Evolutionary conservation across 495 filamentous ascomycete species (phyloP).

Genomic region (Penicillium argentinense): DNA sequence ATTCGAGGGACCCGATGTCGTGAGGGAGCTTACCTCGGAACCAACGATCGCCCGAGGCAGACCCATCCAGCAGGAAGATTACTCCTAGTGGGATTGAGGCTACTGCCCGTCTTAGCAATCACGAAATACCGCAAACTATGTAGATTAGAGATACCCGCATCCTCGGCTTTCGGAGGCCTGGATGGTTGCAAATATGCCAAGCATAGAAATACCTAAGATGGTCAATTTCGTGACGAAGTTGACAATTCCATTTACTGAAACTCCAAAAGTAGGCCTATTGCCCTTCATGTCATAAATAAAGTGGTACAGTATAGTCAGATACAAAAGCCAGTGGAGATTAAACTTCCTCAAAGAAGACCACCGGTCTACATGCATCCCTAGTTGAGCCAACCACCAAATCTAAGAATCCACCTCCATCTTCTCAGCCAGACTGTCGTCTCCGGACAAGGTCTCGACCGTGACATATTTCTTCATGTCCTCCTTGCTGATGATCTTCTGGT

Average conservation of each 20-base stretch:
- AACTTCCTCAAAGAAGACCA: conserved; percentile 15
- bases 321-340: conserved; percentile 22
- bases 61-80: not conserved
- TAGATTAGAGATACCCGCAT: no score
- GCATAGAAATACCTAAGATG: no score
- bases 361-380: conserved; percentile 9
- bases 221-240: conserved; percentile 6
- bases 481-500: conserved; percentile 89
- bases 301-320: conserved; percentile 11
- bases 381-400: conserved; percentile 1
- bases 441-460: conserved; percentile 78
- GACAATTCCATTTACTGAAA: conserved; percentile 1
- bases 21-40: conserved; percentile 19
- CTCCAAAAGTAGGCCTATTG: not conserved
- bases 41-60: not conserved
- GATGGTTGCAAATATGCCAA: no score
- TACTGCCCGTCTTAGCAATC: no score
- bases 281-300: conserved; percentile 17
- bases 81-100: not conserved
- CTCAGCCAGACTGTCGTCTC: conserved; percentile 62
- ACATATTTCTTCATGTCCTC: conserved; percentile 95
- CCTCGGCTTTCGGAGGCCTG: no score
- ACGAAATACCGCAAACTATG: no score
- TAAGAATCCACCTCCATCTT: conserved; percentile 93
- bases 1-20: conserved; percentile 37